phyloP scores from a whole-genome alignment of 1,284 basidiomycete species.

The Pascua guehoae region DNA sequence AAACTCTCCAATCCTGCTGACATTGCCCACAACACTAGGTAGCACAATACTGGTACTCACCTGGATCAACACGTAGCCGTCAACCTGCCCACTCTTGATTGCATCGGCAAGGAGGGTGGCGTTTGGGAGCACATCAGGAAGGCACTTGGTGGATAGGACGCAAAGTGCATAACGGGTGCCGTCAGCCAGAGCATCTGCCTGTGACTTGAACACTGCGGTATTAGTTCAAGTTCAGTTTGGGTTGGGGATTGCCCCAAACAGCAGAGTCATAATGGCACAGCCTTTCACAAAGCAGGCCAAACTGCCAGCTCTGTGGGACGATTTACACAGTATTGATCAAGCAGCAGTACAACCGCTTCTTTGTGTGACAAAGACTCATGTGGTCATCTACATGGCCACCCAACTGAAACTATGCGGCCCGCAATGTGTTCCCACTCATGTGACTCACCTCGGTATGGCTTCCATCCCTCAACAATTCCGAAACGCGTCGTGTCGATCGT shows the following conservation, averaged over 20 bases:
- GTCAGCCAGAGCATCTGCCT: constrained; percentile 56
- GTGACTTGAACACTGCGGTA: constrained; percentile 57
- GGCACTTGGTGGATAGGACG: constrained; percentile 65
- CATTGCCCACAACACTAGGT: too few species aligned
- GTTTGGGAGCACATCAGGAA: constrained; percentile 65
- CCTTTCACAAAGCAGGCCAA: too few species aligned
- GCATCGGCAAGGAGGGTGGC: constrained; percentile 60
- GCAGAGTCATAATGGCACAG: not conserved
- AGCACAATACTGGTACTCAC: constrained; percentile 7
- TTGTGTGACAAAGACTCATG: not conserved
- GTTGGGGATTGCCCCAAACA: not conserved
- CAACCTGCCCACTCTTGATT: constrained; percentile 56
- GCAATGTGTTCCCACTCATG: too few species aligned
- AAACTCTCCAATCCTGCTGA: too few species aligned
- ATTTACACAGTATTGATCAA: not conserved
- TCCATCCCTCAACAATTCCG: constrained; percentile 60
- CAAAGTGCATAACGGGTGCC: constrained; percentile 64
- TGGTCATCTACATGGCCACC: too few species aligned
- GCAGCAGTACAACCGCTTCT: not conserved
- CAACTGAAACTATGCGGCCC: too few species aligned
- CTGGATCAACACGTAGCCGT: constrained; percentile 65
- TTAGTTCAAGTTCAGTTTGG: not conserved
- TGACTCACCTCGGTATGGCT: constrained; percentile 58
- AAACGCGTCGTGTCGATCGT: constrained; percentile 60
- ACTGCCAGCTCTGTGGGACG: too few species aligned